Conservation (phyloP, 2,329 filamentous ascomycete genomes). For the Cladosporium sphaerospermum region DNA sequence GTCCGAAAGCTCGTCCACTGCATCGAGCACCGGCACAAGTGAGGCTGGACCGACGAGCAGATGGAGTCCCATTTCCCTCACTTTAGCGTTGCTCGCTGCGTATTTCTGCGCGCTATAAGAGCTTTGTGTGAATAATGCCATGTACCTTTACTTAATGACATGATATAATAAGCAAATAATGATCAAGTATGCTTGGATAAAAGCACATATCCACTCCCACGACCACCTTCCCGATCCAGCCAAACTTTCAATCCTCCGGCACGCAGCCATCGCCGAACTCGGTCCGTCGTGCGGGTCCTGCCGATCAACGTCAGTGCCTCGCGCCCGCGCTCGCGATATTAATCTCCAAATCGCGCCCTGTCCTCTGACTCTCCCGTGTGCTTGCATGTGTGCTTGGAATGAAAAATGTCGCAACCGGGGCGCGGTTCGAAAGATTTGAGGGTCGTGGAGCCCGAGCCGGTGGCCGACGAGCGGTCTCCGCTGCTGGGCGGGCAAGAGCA, state of each 20-base stretch:
- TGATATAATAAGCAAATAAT: neutral
- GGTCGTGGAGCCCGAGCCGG: slow-evolving; percentile 13
- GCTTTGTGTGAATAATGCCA: neutral
- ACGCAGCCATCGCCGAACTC: slow-evolving; percentile 3
- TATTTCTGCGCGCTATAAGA: neutral
- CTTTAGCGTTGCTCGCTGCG: neutral
- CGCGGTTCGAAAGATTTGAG: neutral
- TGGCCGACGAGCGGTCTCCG: slow-evolving; percentile 18
- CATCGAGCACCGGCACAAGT: neutral
- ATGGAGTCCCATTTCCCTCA: neutral
- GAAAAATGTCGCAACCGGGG: neutral
- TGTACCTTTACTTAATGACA: neutral
- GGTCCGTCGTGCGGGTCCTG: neutral
- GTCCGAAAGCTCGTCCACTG: neutral
- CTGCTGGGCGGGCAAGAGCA: slow-evolving; percentile 14
- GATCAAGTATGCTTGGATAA: neutral
- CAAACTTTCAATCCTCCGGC: neutral
- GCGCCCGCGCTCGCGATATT: neutral
- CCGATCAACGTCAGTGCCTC: neutral
- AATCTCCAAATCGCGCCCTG: neutral
- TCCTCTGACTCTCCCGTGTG: neutral
- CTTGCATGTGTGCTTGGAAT: neutral
- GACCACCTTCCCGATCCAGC: neutral
- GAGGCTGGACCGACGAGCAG: neutral
- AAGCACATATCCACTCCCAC: neutral